Conservation (phyloP, 1,284 basidiomycete genomes). For the Moniliophthora roreri region DNA sequence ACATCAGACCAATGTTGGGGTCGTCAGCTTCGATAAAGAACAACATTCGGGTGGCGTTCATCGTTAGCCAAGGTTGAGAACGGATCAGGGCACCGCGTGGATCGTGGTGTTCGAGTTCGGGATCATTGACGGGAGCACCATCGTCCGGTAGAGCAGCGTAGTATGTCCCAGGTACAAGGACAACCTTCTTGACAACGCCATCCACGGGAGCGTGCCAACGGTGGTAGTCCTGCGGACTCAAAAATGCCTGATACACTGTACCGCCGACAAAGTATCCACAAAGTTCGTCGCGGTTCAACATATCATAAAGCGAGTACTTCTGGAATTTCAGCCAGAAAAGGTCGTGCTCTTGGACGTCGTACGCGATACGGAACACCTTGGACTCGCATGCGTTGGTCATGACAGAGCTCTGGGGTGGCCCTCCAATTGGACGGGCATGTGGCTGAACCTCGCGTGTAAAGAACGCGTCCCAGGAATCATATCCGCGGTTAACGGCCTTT, state of each 20-base stretch:
- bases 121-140: constrained; percentile 1
- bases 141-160: constrained; percentile 28
- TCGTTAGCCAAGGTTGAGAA: constrained; percentile 24
- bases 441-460: no score
- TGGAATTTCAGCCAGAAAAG: constrained; percentile 32
- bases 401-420: no score
- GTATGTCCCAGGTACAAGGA: constrained; percentile 39
- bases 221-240: no score
- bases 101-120: neutral
- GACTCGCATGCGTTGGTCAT: constrained; percentile 34
- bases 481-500: no score
- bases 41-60: constrained; percentile 43
- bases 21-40: constrained; percentile 55
- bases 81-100: constrained; percentile 23
- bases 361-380: constrained; percentile 29
- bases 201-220: no score
- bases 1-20: constrained; percentile 46
- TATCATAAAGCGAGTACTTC: constrained; percentile 30
- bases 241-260: no score
- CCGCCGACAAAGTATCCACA: no score
- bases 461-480: no score
- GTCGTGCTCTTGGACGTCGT: constrained; percentile 25
- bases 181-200: no score
- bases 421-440: no score
- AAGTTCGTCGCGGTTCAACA: no score